These are phyloP conservation scores for Rhizophagus sp. DNA, from an alignment of 192 early-diverging fungal species.

Conservation along the genomic window DNA sequence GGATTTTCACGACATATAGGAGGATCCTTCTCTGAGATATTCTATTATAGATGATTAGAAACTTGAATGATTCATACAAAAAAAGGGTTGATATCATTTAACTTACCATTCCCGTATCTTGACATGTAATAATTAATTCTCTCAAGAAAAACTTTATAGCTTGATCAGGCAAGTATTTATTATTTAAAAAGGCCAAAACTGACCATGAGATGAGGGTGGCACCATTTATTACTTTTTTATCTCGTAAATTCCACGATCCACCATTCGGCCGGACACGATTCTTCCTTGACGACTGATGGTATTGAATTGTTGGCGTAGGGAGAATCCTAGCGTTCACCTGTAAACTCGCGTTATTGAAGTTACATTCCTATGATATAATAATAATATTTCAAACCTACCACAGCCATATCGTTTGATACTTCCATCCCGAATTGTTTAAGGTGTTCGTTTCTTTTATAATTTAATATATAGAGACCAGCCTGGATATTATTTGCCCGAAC, in stretches of 20 bases:
- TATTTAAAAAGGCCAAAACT: constrained; percentile 65
- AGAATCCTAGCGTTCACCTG: constrained; percentile 62
- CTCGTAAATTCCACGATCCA: constrained; percentile 87
- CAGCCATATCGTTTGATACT: constrained; percentile 63
- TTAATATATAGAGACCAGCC: constrained; percentile 62
- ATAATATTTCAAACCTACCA: constrained; percentile 39
- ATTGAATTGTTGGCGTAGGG: constrained; percentile 76
- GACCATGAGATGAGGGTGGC: constrained; percentile 75
- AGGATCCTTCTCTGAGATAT: too few relatives aligned
- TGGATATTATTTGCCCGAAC: constrained; percentile 68
- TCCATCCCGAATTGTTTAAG: constrained; percentile 75
- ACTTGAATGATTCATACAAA: too few relatives aligned
- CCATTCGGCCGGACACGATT: constrained; percentile 52
- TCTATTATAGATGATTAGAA: too few relatives aligned
- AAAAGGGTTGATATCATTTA: too few relatives aligned
- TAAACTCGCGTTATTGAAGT: not conserved
- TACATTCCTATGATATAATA: constrained; percentile 7
- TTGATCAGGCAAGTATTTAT: too few relatives aligned
- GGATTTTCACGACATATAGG: too few relatives aligned
- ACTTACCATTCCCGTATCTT: too few relatives aligned
- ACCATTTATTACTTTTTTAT: constrained; percentile 75
- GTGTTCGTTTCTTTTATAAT: constrained; percentile 67
- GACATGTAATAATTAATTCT: too few relatives aligned
- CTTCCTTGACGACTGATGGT: constrained; percentile 47
- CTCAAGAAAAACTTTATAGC: too few relatives aligned